These are phyloP conservation scores for Solanum okadae DNA, from an alignment of 257 asterid genomes.

Conservation along the genomic window DNA sequence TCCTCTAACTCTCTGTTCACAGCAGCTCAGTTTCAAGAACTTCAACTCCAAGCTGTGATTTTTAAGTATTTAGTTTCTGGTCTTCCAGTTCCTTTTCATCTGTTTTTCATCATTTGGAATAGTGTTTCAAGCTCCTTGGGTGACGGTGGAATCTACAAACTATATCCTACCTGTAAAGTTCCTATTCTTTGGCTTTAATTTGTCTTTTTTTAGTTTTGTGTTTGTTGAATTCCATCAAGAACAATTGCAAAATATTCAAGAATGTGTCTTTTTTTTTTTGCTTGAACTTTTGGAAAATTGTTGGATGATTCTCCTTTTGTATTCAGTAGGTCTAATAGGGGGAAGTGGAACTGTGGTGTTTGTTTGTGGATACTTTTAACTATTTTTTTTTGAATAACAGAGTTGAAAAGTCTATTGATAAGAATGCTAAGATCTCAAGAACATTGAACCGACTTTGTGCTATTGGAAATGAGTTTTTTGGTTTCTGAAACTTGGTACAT, in stretches of 20 bases:
- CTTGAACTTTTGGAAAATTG: neutral
- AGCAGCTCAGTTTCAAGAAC: slow-evolving; percentile 28
- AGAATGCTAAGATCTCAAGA: neutral
- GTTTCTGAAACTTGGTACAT: neutral
- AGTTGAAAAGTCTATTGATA: neutral
- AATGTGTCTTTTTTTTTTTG: neutral
- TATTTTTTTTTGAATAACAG: neutral
- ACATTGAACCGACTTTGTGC: neutral
- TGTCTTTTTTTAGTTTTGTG: neutral
- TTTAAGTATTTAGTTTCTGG: slow-evolving; percentile 26
- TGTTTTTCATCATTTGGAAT: slow-evolving; percentile 32
- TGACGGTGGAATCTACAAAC: slow-evolving; percentile 7
- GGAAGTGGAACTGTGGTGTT: neutral
- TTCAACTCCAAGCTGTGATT: slow-evolving; percentile 24
- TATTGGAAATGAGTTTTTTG: neutral
- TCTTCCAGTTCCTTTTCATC: slow-evolving; percentile 30
- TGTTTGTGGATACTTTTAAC: neutral
- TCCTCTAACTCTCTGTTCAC: slow-evolving; percentile 14
- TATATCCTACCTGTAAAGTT: slow-evolving; percentile 35
- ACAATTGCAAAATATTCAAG: neutral
- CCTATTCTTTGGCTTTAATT: neutral
- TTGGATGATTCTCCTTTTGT: neutral
- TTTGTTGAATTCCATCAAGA: neutral
- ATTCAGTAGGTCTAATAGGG: neutral
- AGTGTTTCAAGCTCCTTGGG: slow-evolving; percentile 24